Conservation (phyloP, 108 stramenopile species). For the Skeletonema marinoi region DNA sequence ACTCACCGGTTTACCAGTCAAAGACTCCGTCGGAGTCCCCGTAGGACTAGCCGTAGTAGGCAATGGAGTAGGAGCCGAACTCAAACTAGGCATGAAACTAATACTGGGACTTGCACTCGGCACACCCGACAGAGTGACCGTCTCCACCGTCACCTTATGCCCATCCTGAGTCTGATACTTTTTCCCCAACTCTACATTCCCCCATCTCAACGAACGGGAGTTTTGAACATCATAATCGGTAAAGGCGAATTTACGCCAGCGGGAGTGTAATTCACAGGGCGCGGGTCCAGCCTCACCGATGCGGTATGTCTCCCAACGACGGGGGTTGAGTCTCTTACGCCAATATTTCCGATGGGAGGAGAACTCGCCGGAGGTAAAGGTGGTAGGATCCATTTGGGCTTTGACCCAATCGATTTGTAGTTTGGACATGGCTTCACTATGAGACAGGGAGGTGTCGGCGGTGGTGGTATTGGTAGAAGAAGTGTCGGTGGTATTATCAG, state of each 20-base stretch:
- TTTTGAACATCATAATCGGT: slow-evolving; percentile 14
- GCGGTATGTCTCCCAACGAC: too few species aligned
- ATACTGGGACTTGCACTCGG: not conserved
- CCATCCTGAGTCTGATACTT: slow-evolving; percentile 10
- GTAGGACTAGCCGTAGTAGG: not conserved
- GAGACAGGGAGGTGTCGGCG: too few species aligned
- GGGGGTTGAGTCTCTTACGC: too few species aligned
- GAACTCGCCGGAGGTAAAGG: too few species aligned
- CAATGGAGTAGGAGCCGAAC: not conserved
- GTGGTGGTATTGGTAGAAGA: too few species aligned
- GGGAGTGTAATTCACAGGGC: too few species aligned
- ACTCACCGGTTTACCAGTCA: not conserved
- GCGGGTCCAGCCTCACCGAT: too few species aligned
- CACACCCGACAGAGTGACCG: slow-evolving; percentile 2
- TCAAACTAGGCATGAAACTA: not conserved
- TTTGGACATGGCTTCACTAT: too few species aligned
- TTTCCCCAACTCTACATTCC: not conserved
- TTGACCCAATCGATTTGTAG: too few species aligned
- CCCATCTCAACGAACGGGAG: not conserved
- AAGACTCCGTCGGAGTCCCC: not conserved
- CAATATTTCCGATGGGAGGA: too few species aligned
- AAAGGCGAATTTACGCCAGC: slow-evolving; percentile 43
- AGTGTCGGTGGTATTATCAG: too few species aligned
- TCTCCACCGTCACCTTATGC: slow-evolving; percentile 30
- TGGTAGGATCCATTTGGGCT: too few species aligned